Evolutionary conservation across 352 stramenopile genomes (phyloP).

Genomic region (Saprolegnia parasitica): DNA sequence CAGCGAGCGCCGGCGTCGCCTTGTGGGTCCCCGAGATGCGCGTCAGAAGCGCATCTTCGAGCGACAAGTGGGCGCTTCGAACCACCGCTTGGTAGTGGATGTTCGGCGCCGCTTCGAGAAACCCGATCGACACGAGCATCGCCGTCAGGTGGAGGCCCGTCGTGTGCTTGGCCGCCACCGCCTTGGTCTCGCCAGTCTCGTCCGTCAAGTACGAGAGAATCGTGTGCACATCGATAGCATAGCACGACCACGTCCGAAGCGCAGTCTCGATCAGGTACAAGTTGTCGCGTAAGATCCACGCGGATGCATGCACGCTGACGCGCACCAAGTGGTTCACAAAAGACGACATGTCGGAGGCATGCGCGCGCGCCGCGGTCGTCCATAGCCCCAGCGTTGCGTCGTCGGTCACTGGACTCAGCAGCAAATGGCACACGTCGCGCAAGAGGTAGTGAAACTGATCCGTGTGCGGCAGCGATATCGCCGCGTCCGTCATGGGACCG

Average conservation of each 20-base stretch:
- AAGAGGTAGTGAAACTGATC: constrained; percentile 73
- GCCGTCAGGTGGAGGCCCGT: constrained; percentile 49
- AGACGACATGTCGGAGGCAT: constrained; percentile 40
- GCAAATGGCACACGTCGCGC: constrained; percentile 60
- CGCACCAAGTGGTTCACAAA: constrained; percentile 39
- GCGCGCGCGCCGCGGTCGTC: not conserved
- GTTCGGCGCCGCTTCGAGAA: not conserved
- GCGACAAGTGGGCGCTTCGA: not conserved
- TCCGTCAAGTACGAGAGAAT: constrained; percentile 41
- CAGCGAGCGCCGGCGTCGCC: constrained; percentile 53
- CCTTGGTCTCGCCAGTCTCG: constrained; percentile 38
- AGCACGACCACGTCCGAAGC: constrained; percentile 49
- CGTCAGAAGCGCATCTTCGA: not conserved
- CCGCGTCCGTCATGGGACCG: constrained; percentile 43
- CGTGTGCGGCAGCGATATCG: constrained; percentile 44
- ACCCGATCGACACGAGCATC: constrained; percentile 14
- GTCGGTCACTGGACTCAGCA: constrained; percentile 51
- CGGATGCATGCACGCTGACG: not conserved
- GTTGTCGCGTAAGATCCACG: constrained; percentile 56
- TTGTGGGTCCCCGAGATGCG: constrained; percentile 32
- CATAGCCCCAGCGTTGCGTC: constrained; percentile 21
- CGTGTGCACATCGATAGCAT: constrained; percentile 36
- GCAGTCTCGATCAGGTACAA: constrained; percentile 50
- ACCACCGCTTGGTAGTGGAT: not conserved
- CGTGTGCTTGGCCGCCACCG: constrained; percentile 39